Base-by-base conservation (phyloP, 345 rosid genomes). In the Boechera divaricarpa region DNA sequence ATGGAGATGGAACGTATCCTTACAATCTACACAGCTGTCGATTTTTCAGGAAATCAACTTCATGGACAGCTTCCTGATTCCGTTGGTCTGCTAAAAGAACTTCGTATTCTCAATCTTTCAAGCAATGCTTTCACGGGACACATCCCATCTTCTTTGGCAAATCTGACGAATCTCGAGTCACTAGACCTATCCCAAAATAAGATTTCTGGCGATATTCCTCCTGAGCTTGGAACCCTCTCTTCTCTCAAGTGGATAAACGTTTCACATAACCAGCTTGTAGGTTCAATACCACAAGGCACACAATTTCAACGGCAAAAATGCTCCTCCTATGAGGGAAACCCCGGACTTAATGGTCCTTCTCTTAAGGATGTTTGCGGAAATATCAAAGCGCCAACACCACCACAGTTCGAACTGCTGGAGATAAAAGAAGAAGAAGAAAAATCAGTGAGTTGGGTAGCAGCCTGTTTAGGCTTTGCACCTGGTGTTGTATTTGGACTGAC, bases 291-390 rank as follows among this genome's bases (percentile, higher is more conserved):
- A 1, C 52, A 45, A 41, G 11, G 65, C n/a, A 60, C 65, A 38
- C 47, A 60, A 2, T 60, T 60, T 38, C 45, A 16, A 1, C 4
- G 31, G 1, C 21, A 21, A 21, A 21, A 21, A 21, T 21, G 21
- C 66, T 61, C 66, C 0, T 38, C 66, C 2, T 61, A 61, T 7
- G 47, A 36, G 5, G 66, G 66, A 11, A 61, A 38, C 2, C 66
- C 48, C 0, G 32, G 48, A 38, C 32, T 61, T 11, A 10, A 38
- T 61, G 16, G 3, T 60, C 32, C 5, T 10, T 61, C 66, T 0
- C 48, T 61, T 38, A 39, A 61, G 16, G 48, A 61, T 38, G 16
- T 61, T 61, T 61, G 66, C 10, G 48, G 48, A 61, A 32, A 61
- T 16, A 59, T 9, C 2, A 2, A 59, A 2, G 42, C 9, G 8